These are phyloP conservation scores for Ustilago sp. DNA, from an alignment of 1,284 basidiomycete species.

Conservation along the genomic window DNA sequence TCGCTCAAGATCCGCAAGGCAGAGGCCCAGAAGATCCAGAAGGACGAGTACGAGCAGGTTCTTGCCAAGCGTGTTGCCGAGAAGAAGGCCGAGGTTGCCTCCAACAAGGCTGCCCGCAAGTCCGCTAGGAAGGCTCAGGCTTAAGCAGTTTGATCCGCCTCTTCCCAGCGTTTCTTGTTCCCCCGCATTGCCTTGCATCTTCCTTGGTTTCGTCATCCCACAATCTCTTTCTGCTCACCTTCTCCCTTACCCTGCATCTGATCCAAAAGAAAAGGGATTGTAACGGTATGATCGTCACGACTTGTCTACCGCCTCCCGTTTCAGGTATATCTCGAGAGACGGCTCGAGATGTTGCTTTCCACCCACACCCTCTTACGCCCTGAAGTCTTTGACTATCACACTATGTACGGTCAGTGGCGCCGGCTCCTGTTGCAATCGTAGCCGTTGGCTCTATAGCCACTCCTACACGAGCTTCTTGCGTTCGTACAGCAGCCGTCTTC, in stretches of 20 bases:
- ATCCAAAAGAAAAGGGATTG: slow-evolving; percentile 33
- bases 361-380: neutral
- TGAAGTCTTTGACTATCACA: slow-evolving; percentile 10
- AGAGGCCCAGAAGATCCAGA: slow-evolving; percentile 93
- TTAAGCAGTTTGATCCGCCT: slow-evolving; percentile 27
- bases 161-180: slow-evolving; percentile 5
- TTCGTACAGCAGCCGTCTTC: slow-evolving; percentile 40
- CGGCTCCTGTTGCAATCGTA: slow-evolving; percentile 7
- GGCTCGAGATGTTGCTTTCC: slow-evolving; percentile 34
- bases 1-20: slow-evolving; percentile 89
- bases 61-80: slow-evolving; percentile 91
- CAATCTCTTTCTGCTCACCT: slow-evolving; percentile 9
- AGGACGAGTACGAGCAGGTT: slow-evolving; percentile 81
- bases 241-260: slow-evolving; percentile 14
- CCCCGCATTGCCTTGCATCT: slow-evolving; percentile 38
- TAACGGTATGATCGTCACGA: slow-evolving; percentile 17
- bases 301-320: slow-evolving; percentile 19
- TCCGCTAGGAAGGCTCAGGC: slow-evolving; percentile 52
- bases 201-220: slow-evolving; percentile 14
- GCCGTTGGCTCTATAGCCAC: slow-evolving; percentile 10
- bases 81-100: slow-evolving; percentile 77
- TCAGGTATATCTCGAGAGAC: slow-evolving; percentile 35
- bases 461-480: slow-evolving; percentile 31
- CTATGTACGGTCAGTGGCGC: slow-evolving; percentile 3
- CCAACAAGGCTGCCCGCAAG: slow-evolving; percentile 56